Conservation (phyloP, 257 asterid genomes). For the Coffea canephora region DNA sequence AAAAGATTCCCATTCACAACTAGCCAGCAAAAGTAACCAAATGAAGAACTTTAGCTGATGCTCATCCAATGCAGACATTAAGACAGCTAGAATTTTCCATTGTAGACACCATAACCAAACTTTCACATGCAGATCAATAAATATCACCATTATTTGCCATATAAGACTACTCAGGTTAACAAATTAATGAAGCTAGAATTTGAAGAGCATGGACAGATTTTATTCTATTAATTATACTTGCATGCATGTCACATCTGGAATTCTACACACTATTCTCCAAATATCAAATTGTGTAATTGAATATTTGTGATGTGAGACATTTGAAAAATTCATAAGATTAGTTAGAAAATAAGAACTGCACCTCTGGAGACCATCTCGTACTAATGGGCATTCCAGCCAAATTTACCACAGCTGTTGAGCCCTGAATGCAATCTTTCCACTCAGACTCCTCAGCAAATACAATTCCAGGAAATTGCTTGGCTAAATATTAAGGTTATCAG, state of each 20-base stretch:
- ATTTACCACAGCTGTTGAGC: conserved; percentile 91
- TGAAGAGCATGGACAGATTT: neutral
- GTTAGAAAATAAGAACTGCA: conserved; percentile 15
- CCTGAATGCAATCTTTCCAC: conserved; percentile 75
- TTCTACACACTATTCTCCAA: neutral
- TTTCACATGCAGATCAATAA: neutral
- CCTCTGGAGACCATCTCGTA: conserved; percentile 94
- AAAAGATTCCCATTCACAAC: neutral
- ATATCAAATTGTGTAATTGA: neutral
- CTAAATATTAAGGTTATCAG: conserved; percentile 34
- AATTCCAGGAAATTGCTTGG: conserved; percentile 66
- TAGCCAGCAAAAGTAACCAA: too few relatives aligned
- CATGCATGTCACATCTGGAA: neutral
- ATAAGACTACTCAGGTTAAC: too few relatives aligned
- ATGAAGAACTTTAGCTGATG: too few relatives aligned
- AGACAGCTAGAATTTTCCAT: neutral
- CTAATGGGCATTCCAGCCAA: conserved; percentile 91
- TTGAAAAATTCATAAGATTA: neutral
- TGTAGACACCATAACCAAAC: neutral
- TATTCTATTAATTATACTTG: neutral
- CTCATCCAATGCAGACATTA: too few relatives aligned
- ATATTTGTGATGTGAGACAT: neutral
- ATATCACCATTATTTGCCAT: neutral
- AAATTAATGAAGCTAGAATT: neutral
- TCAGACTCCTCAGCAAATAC: conserved; percentile 76